Base-by-base conservation (phyloP, 805 yeast species). In the Metschnikowia vanudenii region DNA sequence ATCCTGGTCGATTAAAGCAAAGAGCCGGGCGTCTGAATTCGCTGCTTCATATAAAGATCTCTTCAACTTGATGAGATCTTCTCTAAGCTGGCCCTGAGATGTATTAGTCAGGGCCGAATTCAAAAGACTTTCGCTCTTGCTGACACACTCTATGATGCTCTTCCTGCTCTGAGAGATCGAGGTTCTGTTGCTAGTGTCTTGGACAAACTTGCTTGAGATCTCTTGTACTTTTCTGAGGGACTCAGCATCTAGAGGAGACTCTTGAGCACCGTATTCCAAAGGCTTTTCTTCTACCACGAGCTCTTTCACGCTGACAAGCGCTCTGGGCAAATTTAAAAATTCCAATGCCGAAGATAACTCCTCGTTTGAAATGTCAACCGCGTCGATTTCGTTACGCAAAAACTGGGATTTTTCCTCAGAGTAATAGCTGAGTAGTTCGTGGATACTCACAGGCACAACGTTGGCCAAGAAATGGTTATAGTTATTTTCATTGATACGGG, bases 351-450 rank as follows among this genome's bases (percentile, higher is more conserved):
- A 87, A 2, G 75, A 65, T 39, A 85, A 74, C 59, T 91, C 94
- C 62, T 88, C 86, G 57, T 88, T 81, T 0, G 96, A 85, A 9
- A 90, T 77, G 46, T 87, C 91, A 18, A 81, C 77, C 49, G 76
- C 76, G 50, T 91, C 97, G 37, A 82, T 74, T 58, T 88, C 90
- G 36, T 71, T 75, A 57, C 98, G 77, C 38, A 89, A 65, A 31
- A 88, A 66, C 52, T 78, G 81, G 0, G 96, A 92, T 63, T 88
- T 86, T 61, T 88, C 90, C 61, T 92, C 99, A 0, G 96, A 85
- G 62, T 94, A 94, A 52, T 83, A 73, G 51, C 96, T 88, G 43
- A 88, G 79, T 56, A 86, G 81, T 65, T 92, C 96, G 60, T 90
- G 96, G 16, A 92, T 89, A 29, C 82, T 79, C 59, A 90, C 73